Evolutionary conservation across 2,329 filamentous ascomycete genomes (phyloP), one percentile per base, ranked within the genome.

Genomic region (Ophiocordyceps australis): DNA sequence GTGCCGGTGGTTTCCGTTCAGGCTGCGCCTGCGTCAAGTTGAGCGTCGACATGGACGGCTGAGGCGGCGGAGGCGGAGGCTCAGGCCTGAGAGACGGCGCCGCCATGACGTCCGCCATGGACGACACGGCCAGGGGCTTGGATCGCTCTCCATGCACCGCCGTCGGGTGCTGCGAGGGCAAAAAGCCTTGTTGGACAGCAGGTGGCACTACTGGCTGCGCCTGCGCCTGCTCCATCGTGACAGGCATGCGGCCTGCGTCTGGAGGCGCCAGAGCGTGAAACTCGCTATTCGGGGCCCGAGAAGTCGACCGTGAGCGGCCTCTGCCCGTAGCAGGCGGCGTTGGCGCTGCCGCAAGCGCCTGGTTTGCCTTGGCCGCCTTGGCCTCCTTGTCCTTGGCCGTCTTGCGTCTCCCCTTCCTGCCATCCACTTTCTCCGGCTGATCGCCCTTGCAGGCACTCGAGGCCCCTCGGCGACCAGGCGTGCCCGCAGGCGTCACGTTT

Each of bases 31-130:
- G 54, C 3, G 49, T 38, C 25, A 66, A 42, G 31, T 67, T 65
- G 35, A 69, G 62, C 15, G 59, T 61, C 9, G 59, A 40, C 30
- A 62, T 52, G 3, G 57, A 46, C 3, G 62, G 54, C 26, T 58
- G 57, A 24, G 52, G 52, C 11, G 54, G 56, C 27, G 49, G 49
- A 5, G 54, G 59, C n/a, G n/a, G n/a, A 11, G 50, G 64, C 32
- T 70, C 65, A 3, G 65, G 64, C 19, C 64, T 53, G 28, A 70
- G 49, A 5, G 63, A 62, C 2, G 65, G 63, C 6, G 65, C 61
- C 9, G 62, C 60, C 57, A 68, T 65, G 12, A 64, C 55, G 16
- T 70, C 65, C 7, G 56, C 47, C 18, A 65, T 56, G 9, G 54
- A 48, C 7, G 53, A 42, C 7, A 49, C 33, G 22, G 45, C 31